Evolutionary conservation across 139 green algal genomes (phyloP).

Genomic region (Closterium sp.): DNA sequence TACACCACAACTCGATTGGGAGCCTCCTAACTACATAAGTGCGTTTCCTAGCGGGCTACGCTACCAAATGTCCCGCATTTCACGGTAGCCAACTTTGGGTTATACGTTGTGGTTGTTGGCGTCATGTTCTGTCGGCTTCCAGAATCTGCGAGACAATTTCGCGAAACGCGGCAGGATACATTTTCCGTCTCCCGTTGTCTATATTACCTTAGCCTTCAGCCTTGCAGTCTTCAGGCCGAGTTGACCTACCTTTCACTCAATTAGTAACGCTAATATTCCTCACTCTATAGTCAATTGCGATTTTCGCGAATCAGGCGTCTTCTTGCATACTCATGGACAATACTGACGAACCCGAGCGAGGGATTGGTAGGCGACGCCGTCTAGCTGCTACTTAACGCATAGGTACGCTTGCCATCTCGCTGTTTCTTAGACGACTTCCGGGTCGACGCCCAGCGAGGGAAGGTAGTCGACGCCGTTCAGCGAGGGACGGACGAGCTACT

Average conservation of each 20-base stretch:
- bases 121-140: background rate
- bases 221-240: too few species aligned
- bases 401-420: background rate
- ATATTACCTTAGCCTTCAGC: background rate
- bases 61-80: background rate
- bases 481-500: too few species aligned
- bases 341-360: background rate
- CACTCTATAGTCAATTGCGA: background rate
- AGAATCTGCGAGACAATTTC: background rate
- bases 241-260: background rate
- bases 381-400: background rate
- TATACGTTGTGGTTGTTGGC: background rate
- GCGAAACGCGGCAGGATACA: background rate
- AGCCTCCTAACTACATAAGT: too few species aligned
- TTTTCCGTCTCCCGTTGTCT: background rate
- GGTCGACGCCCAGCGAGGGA: too few species aligned
- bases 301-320: background rate
- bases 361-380: background rate
- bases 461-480: too few species aligned
- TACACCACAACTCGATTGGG: too few species aligned
- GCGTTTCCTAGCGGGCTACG: background rate
- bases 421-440: too few species aligned
- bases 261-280: background rate
- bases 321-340: too few species aligned
- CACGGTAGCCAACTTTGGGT: background rate